phyloP scores from a whole-genome alignment of 805 yeast genomes.

The Cyberlindnera samutprakarnensis region DNA sequence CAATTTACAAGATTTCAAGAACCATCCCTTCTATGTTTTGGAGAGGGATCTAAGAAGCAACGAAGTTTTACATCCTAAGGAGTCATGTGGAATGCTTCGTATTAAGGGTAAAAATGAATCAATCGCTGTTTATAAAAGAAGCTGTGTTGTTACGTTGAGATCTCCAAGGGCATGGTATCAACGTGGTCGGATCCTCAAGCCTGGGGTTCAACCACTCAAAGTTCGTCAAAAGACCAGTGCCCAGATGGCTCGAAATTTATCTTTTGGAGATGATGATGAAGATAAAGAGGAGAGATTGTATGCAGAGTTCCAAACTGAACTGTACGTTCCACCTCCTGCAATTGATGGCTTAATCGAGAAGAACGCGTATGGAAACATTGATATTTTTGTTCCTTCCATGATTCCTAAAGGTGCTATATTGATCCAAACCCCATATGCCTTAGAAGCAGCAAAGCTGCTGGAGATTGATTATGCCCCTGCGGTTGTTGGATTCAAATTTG shows the following conservation, averaged over 20 bases:
- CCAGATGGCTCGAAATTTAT: slow-evolving; percentile 14
- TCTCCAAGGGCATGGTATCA: slow-evolving; percentile 85
- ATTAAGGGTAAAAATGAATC: slow-evolving; percentile 34
- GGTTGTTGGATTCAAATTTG: slow-evolving; percentile 79
- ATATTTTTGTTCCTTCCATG: slow-evolving; percentile 72
- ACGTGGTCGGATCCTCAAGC: slow-evolving; percentile 64
- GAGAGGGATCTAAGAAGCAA: slow-evolving; percentile 67
- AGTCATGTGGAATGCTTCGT: slow-evolving; percentile 67
- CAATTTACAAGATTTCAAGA: slow-evolving; percentile 70
- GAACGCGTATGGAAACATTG: slow-evolving; percentile 80
- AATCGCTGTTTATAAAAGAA: slow-evolving; percentile 60
- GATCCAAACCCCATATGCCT: slow-evolving; percentile 45
- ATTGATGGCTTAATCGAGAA: slow-evolving; percentile 56
- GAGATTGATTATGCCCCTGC: slow-evolving; percentile 82
- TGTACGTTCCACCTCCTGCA: slow-evolving; percentile 54
- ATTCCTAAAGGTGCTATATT: slow-evolving; percentile 73
- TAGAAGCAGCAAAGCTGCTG: slow-evolving; percentile 62
- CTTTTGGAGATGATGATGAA: slow-evolving; percentile 20
- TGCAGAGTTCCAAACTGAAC: slow-evolving; percentile 70
- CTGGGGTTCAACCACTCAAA: slow-evolving; percentile 63
- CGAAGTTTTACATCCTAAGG: slow-evolving; percentile 65
- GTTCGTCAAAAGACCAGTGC: slow-evolving; percentile 26
- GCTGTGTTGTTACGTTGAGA: slow-evolving; percentile 53
- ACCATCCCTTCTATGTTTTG: slow-evolving; percentile 80
- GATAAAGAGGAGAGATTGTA: slow-evolving; percentile 59